Evolutionary conservation across 2,329 filamentous ascomycete species (phyloP).

Genomic region (Colletotrichum destructivum): DNA sequence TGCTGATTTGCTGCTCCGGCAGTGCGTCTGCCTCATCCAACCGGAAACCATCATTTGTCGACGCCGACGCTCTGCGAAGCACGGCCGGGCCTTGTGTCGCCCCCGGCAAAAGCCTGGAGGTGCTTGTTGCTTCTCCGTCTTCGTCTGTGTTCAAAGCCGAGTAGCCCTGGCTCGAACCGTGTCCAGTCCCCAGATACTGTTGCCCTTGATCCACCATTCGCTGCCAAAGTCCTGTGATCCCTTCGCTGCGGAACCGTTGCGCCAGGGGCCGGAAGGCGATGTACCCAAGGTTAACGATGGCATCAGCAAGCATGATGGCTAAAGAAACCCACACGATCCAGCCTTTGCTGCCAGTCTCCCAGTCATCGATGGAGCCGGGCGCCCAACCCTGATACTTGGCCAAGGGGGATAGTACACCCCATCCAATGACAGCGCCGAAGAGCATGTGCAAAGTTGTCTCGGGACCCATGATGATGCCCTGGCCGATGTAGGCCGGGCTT

Average conservation of each 20-base stretch:
- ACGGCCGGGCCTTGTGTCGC: not conserved
- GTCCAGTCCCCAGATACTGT: not conserved
- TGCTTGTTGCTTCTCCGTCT: conserved; percentile 17
- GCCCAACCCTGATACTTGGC: conserved; percentile 92
- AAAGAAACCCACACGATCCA: conserved; percentile 99
- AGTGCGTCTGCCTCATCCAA: conserved; percentile 89
- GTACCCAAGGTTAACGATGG: conserved; percentile 88
- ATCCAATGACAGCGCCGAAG: conserved; percentile 88
- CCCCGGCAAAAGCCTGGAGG: conserved; percentile 22
- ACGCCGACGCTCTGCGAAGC: not conserved
- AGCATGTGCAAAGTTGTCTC: conserved; percentile 97
- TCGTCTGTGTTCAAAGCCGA: conserved; percentile 31
- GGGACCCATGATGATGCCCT: conserved; percentile 98
- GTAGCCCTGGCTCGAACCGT: conserved; percentile 12
- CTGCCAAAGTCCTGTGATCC: conserved; percentile 12
- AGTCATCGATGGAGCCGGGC: conserved; percentile 86
- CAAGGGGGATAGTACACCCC: conserved; percentile 90
- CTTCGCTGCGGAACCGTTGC: not conserved
- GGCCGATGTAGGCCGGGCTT: conserved; percentile 95
- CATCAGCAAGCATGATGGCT: conserved; percentile 96
- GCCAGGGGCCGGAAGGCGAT: conserved; percentile 75
- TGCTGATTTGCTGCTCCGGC: conserved; percentile 83
- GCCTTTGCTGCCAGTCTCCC: conserved; percentile 94
- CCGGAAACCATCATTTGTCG: not conserved
- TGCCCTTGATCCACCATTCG: not conserved